phyloP scores from a whole-genome alignment of 202 grass and related monocot species.

The Schoenoplectus triqueter region DNA sequence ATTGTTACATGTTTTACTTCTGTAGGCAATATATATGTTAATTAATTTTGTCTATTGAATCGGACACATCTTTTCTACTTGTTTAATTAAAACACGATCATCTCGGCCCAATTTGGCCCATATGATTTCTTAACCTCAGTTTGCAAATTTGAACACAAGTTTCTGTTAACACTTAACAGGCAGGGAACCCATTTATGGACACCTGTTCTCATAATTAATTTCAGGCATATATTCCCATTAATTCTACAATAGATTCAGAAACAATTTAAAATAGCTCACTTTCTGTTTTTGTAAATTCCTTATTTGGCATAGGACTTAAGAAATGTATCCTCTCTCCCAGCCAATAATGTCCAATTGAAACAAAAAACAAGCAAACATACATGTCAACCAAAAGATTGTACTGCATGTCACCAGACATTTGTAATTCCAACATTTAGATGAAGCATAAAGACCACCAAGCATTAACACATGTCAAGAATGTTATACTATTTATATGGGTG shows the following conservation, averaged over 20 bases:
- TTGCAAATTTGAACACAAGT: neutral
- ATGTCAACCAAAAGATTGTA: too few species aligned
- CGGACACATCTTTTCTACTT: too few species aligned
- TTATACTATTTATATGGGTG: too few species aligned
- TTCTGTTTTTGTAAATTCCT: neutral
- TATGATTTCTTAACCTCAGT: neutral
- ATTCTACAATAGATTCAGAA: neutral
- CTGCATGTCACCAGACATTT: too few species aligned
- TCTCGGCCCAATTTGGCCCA: conserved; percentile 1
- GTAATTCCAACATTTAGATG: too few species aligned
- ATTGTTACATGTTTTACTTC: neutral
- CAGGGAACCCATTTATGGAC: neutral
- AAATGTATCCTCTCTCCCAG: neutral
- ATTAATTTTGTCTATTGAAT: neutral
- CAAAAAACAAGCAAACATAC: too few species aligned
- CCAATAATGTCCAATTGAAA: neutral
- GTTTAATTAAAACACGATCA: neutral
- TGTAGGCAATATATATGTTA: neutral
- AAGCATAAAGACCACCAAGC: too few species aligned
- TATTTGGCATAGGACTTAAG: neutral
- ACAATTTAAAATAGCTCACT: neutral
- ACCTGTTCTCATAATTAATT: conserved; percentile 1
- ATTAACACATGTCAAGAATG: too few species aligned
- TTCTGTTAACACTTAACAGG: neutral
- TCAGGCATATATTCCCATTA: neutral